Evolutionary conservation across 768 basidiomycete genomes (phyloP), one percentile per base, ranked within the genome.

Genomic region (Auriculariales sp.): DNA sequence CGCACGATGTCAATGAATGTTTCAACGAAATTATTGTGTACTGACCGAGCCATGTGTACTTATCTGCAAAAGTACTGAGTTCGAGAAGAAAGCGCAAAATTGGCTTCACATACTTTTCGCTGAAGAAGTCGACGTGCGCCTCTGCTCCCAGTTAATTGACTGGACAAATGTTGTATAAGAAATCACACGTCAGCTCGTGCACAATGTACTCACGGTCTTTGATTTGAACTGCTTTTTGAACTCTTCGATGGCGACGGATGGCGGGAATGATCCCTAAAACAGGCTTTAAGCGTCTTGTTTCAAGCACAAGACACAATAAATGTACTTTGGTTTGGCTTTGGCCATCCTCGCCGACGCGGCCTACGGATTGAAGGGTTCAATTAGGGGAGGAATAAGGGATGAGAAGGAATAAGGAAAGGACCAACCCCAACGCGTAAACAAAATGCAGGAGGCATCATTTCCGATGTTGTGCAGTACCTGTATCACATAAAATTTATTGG

Each of bases 151-250:
- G 32, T 57, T 56, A 2, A 64, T 64, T 0, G 61, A 19, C 22
- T 32, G 31, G 7, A 32, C 7, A 15, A 32, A 15, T 15, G 31
- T 32, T 15, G 15, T 7, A 7, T 32, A 32, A 32, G 7, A 15
- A 32, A 15, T 15, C 7, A 32, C 9, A n/a, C n/a, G n/a, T n/a
- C n/a, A n/a, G 31, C 15, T 9, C 31, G 15, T 7, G 15, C 7
- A 32, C 15, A 7, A 15, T 15, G 15, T 32, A 32, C 31, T 7
- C 31, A 32, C 70, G 1, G 77, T 66, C 58, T 81, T 81, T 1
- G 66, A 54, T 59, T 67, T 76, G 66, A 78, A 81, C 58, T 78
- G 77, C 52, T 73, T 74, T 60, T 75, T 77, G 62, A 79, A 81
- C 54, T 73, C 72, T 15, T n/a, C 50, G 28, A 77, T 62, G 1